Conservation (phyloP, 2,329 filamentous ascomycete species). For the Verticillium albo-atrum region DNA sequence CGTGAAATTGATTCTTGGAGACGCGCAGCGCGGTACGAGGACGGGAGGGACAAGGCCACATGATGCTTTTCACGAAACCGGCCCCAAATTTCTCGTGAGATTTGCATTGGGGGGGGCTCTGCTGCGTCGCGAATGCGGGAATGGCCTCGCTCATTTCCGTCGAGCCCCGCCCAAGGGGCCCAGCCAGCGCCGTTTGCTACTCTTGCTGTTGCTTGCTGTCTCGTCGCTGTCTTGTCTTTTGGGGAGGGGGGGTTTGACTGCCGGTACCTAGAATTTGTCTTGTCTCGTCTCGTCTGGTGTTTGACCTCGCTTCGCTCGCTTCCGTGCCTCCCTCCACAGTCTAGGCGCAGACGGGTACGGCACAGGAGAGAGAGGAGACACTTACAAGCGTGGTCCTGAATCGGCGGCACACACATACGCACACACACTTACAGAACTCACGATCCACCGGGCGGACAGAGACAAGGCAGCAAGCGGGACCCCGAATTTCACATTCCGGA, state of each 20-base stretch:
- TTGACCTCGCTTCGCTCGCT: not conserved
- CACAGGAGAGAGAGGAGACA: not conserved
- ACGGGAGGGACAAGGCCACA: not conserved
- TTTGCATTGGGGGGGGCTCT: not conserved
- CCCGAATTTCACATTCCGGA: not conserved
- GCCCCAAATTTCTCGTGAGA: not conserved
- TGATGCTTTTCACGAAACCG: not conserved
- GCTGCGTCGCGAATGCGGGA: not conserved
- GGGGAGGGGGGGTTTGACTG: not conserved
- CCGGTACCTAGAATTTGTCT: not conserved
- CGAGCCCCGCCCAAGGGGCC: not conserved
- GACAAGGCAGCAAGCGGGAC: not conserved
- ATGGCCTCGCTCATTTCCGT: not conserved
- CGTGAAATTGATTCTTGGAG: not conserved
- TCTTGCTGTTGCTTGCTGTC: not conserved
- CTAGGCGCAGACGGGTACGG: not conserved
- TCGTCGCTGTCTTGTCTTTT: not conserved
- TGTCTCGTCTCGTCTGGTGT: not conserved
- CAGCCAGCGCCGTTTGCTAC: not conserved
- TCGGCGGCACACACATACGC: not conserved
- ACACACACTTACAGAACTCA: not conserved
- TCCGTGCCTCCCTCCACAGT: not conserved
- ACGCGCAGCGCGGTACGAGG: not conserved
- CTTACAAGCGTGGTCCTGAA: not conserved
- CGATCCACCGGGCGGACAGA: not conserved